Evolutionary conservation across 768 basidiomycete species (phyloP).

Genomic region (Suillus discolor): DNA sequence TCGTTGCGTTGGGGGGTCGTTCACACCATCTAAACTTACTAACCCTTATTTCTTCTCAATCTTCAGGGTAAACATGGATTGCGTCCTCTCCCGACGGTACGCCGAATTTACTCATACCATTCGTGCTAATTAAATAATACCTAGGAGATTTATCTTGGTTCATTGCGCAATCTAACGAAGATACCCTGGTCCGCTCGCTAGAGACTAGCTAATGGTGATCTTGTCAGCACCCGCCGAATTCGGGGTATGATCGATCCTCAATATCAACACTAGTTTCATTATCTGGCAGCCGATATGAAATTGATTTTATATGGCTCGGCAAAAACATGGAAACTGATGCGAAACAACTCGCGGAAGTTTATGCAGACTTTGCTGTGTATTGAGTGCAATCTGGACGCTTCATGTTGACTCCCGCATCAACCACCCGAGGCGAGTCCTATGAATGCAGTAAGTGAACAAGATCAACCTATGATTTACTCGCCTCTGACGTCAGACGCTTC

Average conservation of each 20-base stretch:
- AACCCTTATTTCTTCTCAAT: not conserved
- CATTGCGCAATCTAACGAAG: not conserved
- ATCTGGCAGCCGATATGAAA: constrained; percentile 1
- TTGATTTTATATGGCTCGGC: not conserved
- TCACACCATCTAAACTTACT: not conserved
- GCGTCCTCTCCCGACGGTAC: not conserved
- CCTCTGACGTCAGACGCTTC: constrained; percentile 3
- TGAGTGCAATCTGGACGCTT: not conserved
- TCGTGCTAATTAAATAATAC: not conserved
- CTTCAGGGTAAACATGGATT: not conserved
- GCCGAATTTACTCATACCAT: not conserved
- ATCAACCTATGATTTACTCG: not conserved
- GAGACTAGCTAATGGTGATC: no score
- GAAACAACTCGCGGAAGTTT: not conserved
- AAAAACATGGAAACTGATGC: not conserved
- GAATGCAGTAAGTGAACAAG: not conserved
- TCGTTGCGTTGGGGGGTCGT: constrained; percentile 1
- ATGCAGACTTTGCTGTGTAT: not conserved
- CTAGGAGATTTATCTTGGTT: not conserved
- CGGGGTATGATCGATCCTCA: not conserved
- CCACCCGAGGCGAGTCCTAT: not conserved
- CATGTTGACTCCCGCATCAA: not conserved
- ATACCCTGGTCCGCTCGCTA: no score
- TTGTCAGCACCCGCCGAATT: not conserved
- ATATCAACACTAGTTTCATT: not conserved